Base-by-base conservation (phyloP, 176 grass and related monocot species). In the Carex scoparia region DNA sequence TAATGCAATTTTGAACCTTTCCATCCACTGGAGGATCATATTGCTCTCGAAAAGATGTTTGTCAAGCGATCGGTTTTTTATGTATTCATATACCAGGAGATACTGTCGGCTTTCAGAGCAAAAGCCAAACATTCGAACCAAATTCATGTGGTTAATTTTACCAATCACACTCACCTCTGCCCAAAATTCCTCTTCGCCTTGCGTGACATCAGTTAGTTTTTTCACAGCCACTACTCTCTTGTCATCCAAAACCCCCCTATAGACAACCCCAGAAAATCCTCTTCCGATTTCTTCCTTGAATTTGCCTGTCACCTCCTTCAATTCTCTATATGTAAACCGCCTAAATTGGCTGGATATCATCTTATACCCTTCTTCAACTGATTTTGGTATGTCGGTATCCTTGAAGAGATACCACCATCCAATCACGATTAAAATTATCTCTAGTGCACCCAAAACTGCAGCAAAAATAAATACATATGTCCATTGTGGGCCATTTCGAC, bases 81-180 rank as follows among this genome's bases (percentile, higher is more conserved):
- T 68, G 75, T 89, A 92, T 46, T 97, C 90, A 1, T 91, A 97
- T 11, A 97, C 87, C 64, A 97, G 68, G 71, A 97, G 80, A 56
- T 83, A 86, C 14, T 94, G 83, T 54, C 66, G 76, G 15, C 83
- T 85, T 69, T 97, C 92, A 32, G 87, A 90, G 75, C 94, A 97
- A 86, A 92, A 90, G 8, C 94, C 94, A 65, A 87, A 85, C 85
- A 97, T 90, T 51, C 90, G 44, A 65, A 94, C 94, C 85, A 97
- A 84, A 83, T 97, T 97, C 56, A 97, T 94, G 70, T 94, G 94
- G 84, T 94, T 92, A 60, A 94, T 92, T 59, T 85, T 54, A 12
- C 85, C 90, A 46, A 92, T 89, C 42, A 95, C 6, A 2, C 79
- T 83, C 72, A 95, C 84, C 57, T 95, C 90, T 30, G 83, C 88